phyloP scores from a whole-genome alignment of 1,284 basidiomycete genomes.

The Hemileia vastatrix region DNA sequence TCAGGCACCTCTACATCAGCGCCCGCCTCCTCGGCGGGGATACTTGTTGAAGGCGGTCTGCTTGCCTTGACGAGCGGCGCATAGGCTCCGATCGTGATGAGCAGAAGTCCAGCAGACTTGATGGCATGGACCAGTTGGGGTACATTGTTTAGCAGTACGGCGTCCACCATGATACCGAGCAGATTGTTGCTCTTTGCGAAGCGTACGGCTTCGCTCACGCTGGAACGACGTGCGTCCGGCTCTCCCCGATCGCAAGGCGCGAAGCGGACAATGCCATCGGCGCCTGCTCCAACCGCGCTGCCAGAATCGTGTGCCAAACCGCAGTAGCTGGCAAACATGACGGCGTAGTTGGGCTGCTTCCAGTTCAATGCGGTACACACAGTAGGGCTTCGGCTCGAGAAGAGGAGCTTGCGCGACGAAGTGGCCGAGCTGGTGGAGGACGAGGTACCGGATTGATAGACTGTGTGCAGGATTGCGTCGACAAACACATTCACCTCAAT shows the following conservation, averaged over 20 bases:
- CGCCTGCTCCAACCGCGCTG: conserved; percentile 34
- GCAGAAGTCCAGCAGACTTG: no score
- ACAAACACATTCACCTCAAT: conserved; percentile 68
- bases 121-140: no score
- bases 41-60: no score
- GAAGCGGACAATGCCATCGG: no score
- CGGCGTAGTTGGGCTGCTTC: conserved; percentile 99
- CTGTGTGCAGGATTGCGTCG: conserved; percentile 66
- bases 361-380: conserved; percentile 83
- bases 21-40: no score
- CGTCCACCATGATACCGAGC: conserved; percentile 81
- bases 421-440: conserved; percentile 2
- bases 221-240: conserved; percentile 53
- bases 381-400: conserved; percentile 77
- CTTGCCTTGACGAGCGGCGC: no score
- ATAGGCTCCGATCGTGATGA: no score
- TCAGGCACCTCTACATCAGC: no score
- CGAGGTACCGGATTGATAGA: conserved; percentile 52
- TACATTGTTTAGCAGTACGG: no score
- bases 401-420: conserved; percentile 52
- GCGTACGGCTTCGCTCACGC: conserved; percentile 80
- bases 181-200: conserved; percentile 90
- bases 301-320: conserved; percentile 52
- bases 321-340: conserved; percentile 83
- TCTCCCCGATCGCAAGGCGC: conserved; percentile 48